phyloP scores from a whole-genome alignment of 495 filamentous ascomycete species.

The Xylaria grammica region DNA sequence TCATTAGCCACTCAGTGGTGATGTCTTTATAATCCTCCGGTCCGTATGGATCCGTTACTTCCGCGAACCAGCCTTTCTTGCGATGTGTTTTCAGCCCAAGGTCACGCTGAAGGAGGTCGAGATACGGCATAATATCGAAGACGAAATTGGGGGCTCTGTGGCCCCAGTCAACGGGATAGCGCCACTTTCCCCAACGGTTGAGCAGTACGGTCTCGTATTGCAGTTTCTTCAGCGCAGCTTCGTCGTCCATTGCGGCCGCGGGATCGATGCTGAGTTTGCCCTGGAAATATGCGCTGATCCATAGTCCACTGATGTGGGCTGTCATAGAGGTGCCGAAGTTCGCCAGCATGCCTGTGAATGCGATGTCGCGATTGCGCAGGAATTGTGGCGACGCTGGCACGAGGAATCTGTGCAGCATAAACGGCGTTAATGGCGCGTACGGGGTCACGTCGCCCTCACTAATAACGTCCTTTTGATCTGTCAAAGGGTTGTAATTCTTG shows the following conservation, averaged over 20 bases:
- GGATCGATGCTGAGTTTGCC: constrained; percentile 41
- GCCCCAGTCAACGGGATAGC: constrained; percentile 70
- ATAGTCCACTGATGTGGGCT: constrained; percentile 72
- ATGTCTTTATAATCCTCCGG: constrained; percentile 66
- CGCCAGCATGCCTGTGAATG: constrained; percentile 68
- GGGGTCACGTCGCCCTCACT: constrained; percentile 42
- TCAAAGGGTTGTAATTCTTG: constrained; percentile 49
- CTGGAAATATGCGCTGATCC: constrained; percentile 68
- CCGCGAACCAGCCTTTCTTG: constrained; percentile 52
- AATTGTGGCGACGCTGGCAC: constrained; percentile 62
- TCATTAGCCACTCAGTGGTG: constrained; percentile 58
- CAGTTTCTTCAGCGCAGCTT: constrained; percentile 37
- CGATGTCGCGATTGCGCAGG: constrained; percentile 62
- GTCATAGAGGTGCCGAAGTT: constrained; percentile 67
- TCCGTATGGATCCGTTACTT: constrained; percentile 62
- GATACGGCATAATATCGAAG: constrained; percentile 78
- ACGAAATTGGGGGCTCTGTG: constrained; percentile 70
- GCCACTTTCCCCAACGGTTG: constrained; percentile 70
- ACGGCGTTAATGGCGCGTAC: constrained; percentile 45
- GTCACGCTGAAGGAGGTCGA: constrained; percentile 73
- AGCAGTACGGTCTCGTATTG: constrained; percentile 65
- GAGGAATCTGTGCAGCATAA: constrained; percentile 70
- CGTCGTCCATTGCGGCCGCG: constrained; percentile 26
- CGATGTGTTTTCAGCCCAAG: constrained; percentile 58
- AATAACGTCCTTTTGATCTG: constrained; percentile 41